phyloP scores from a whole-genome alignment of 441 rosid species.

The Geranium incanum region DNA sequence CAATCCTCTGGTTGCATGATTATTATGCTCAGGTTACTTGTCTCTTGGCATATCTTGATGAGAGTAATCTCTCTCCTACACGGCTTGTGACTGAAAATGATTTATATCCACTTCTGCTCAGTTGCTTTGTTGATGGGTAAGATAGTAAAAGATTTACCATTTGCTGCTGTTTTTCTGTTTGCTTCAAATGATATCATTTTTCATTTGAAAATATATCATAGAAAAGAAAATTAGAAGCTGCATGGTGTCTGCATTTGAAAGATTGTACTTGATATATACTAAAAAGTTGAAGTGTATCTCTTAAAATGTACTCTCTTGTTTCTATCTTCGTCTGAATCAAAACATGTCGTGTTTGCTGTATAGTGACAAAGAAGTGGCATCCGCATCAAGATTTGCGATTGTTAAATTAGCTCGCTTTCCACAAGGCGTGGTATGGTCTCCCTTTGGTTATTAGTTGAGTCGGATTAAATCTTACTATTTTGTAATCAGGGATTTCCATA shows the following conservation, averaged over 20 bases:
- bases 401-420: slow-evolving; percentile 52
- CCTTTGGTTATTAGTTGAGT: neutral
- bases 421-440: slow-evolving; percentile 52
- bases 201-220: neutral
- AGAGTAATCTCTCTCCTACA: slow-evolving; percentile 33
- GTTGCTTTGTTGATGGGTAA: slow-evolving; percentile 57
- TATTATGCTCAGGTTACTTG: slow-evolving; percentile 42
- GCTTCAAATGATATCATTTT: neutral
- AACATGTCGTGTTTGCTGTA: slow-evolving; percentile 10
- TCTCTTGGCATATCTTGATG: slow-evolving; percentile 48
- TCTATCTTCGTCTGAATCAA: slow-evolving; percentile 13
- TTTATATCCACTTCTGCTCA: slow-evolving; percentile 68
- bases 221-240: neutral
- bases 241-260: neutral
- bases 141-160: slow-evolving; percentile 13
- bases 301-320: neutral
- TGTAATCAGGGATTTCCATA: slow-evolving; percentile 1
- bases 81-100: slow-evolving; percentile 44
- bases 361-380: slow-evolving; percentile 69
- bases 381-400: slow-evolving; percentile 63
- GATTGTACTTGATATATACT: neutral
- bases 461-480: neutral
- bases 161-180: neutral
- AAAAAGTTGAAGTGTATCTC: neutral
- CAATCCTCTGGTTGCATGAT: neutral